Percentiles rank a stretch among this genome's conserved stretches.
phyloP scores from a whole-genome alignment of 2,329 filamentous ascomycete genomes.

The Colletotrichum sp. region DNA sequence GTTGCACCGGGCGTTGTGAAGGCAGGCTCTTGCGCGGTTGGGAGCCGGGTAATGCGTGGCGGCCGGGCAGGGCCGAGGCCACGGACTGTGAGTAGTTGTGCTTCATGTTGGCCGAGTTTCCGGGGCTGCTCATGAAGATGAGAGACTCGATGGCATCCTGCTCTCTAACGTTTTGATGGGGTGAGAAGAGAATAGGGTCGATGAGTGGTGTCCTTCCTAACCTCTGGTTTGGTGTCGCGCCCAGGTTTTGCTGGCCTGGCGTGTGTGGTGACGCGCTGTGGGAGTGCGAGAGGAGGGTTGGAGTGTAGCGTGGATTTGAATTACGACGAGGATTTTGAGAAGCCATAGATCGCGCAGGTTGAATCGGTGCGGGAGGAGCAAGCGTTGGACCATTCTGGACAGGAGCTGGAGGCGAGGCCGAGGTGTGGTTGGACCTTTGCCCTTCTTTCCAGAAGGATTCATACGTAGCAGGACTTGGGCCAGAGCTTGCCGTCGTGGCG shows the following conservation, averaged over 20 bases:
- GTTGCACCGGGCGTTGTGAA: constrained; percentile 47
- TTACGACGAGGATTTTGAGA: constrained; percentile 52
- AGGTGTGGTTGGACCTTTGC: constrained; percentile 8
- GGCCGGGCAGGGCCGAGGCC: constrained; percentile 28
- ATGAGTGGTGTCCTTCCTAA: constrained; percentile 40
- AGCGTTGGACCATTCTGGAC: constrained; percentile 42
- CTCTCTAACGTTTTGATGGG: constrained; percentile 73
- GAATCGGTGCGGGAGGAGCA: constrained; percentile 60
- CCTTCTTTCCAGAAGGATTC: constrained; percentile 50
- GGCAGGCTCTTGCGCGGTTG: constrained; percentile 59
- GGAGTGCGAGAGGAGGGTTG: constrained; percentile 54
- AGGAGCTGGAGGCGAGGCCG: constrained; percentile 41
- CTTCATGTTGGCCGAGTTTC: constrained; percentile 70
- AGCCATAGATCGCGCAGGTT: constrained; percentile 46
- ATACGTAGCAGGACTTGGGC: constrained; percentile 31
- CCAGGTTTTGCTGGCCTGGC: neutral
- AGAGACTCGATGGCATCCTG: constrained; percentile 83
- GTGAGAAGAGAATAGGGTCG: constrained; percentile 68
- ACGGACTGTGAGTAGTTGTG: constrained; percentile 54
- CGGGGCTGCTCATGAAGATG: constrained; percentile 81
- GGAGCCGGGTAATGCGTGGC: constrained; percentile 50
- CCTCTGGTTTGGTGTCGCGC: constrained; percentile 34
- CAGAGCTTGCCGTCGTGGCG: constrained; percentile 28
- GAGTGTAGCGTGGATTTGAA: constrained; percentile 54
- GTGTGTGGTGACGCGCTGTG: constrained; percentile 50